Evolutionary conservation across 768 basidiomycete genomes (phyloP).

Genomic region (Termitomyces sp.): DNA sequence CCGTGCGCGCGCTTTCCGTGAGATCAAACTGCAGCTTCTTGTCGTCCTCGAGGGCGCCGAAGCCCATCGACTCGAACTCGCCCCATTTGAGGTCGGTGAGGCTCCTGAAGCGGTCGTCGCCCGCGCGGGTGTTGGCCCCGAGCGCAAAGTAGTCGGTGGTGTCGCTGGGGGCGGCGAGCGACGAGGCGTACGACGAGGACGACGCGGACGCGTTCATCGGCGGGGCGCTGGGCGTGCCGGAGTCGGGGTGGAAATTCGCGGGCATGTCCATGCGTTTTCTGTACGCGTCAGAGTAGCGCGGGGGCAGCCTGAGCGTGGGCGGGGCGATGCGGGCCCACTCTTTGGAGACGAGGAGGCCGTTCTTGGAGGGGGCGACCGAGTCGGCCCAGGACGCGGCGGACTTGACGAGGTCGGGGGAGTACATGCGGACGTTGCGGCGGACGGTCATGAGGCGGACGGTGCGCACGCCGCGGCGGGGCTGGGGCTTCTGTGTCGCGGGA

Average conservation of each 20-base stretch:
- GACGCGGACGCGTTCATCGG: conserved; percentile 29
- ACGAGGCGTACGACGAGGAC: conserved; percentile 34
- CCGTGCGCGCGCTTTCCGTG: conserved; percentile 78
- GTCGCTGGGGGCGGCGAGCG: conserved; percentile 25
- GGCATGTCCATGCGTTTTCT: conserved; percentile 75
- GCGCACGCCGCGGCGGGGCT: conserved; percentile 70
- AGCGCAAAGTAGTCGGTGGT: conserved; percentile 32
- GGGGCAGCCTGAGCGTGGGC: conserved; percentile 49
- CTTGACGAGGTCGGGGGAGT: conserved; percentile 80
- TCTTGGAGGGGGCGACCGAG: conserved; percentile 22
- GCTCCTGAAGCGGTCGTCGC: conserved; percentile 71
- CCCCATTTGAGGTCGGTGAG: conserved; percentile 90
- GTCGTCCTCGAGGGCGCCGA: conserved; percentile 49
- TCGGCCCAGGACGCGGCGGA: conserved; percentile 46
- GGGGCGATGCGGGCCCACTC: conserved; percentile 78
- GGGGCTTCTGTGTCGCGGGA: conserved; percentile 34
- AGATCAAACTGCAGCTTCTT: conserved; percentile 90
- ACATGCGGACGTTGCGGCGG: conserved; percentile 79
- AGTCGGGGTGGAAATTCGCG: conserved; percentile 50
- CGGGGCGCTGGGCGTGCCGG: conserved; percentile 25
- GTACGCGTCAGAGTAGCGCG: conserved; percentile 69
- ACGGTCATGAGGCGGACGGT: conserved; percentile 75
- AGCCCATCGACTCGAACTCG: conserved; percentile 83
- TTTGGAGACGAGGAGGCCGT: conserved; percentile 51
- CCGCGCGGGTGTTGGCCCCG: conserved; percentile 30